A percentile compares a stretch with the other conserved stretches of the same genome.
These are phyloP conservation scores for Microsporum canis DNA, from an alignment of 2,329 filamentous ascomycete genomes.

Conservation along the genomic window DNA sequence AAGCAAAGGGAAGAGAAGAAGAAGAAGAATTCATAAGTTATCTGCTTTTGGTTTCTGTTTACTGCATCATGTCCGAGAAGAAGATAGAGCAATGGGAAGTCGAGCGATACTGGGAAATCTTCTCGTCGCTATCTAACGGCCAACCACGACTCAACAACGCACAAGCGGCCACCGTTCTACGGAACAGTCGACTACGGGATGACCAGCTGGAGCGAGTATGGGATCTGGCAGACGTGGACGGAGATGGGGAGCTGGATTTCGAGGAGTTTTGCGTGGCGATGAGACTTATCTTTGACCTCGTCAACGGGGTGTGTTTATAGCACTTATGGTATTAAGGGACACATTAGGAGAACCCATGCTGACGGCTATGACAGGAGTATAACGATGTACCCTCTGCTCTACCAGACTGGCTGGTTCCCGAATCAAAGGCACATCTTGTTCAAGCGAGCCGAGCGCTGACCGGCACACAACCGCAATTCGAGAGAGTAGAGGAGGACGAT, in stretches of 20 bases:
- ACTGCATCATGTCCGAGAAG: conserved; percentile 29
- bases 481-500: conserved; percentile 65
- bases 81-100: conserved; percentile 63
- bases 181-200: conserved; percentile 60
- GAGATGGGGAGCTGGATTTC: conserved; percentile 94
- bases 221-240: conserved; percentile 95
- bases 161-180: conserved; percentile 59
- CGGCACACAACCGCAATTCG: conserved; percentile 69
- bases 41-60: not conserved
- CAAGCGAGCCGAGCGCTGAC: conserved; percentile 71
- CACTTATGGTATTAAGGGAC: not conserved
- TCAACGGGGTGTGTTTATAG: conserved; percentile 63
- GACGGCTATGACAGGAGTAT: conserved; percentile 56
- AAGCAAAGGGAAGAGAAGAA: not conserved
- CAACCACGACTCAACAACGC: conserved; percentile 55
- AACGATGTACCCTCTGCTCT: conserved; percentile 72
- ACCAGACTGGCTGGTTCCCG: conserved; percentile 93
- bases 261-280: conserved; percentile 99
- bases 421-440: conserved; percentile 84
- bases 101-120: conserved; percentile 71
- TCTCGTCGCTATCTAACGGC: conserved; percentile 55
- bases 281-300: conserved; percentile 91
- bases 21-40: not conserved
- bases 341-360: not conserved
- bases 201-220: conserved; percentile 92